Percentiles rank a stretch among this genome's conserved stretches.
Evolutionary conservation across 768 basidiomycete species (phyloP).

Genomic region (Tulasnella sp.): DNA sequence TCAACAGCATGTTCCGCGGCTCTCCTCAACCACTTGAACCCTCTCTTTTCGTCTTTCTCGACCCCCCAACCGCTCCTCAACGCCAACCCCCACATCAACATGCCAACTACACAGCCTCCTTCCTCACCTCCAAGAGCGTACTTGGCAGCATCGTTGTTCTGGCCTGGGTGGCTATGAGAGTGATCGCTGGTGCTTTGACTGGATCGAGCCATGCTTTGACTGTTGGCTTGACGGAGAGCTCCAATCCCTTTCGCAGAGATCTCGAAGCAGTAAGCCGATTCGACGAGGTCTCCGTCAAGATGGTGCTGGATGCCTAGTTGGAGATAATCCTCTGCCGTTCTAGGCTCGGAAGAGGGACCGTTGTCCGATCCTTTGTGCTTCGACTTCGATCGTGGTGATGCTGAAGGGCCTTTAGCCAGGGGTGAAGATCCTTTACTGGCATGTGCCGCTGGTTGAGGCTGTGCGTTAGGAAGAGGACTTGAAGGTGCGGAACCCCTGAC

Average conservation of each 20-base stretch:
- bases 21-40: constrained; percentile 79
- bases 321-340: constrained; percentile 64
- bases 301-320: constrained; percentile 79
- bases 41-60: constrained; percentile 73
- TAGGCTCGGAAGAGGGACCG: not conserved
- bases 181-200: constrained; percentile 15
- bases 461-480: not conserved
- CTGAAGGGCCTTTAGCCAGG: constrained; percentile 18
- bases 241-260: constrained; percentile 57
- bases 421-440: not conserved
- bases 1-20: constrained; percentile 81
- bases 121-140: constrained; percentile 46
- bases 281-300: constrained; percentile 68
- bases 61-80: constrained; percentile 90
- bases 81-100: constrained; percentile 90
- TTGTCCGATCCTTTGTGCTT: constrained; percentile 1
- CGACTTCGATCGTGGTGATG: constrained; percentile 12
- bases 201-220: constrained; percentile 11
- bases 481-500: constrained; percentile 25
- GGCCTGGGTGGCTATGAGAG: not conserved
- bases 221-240: not conserved
- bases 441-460: not conserved
- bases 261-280: constrained; percentile 76
- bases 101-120: constrained; percentile 85
- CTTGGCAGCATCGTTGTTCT: constrained; percentile 26